phyloP scores from a whole-genome alignment of 1,139 yeast genomes.

The Martiniozyma asiatica region DNA sequence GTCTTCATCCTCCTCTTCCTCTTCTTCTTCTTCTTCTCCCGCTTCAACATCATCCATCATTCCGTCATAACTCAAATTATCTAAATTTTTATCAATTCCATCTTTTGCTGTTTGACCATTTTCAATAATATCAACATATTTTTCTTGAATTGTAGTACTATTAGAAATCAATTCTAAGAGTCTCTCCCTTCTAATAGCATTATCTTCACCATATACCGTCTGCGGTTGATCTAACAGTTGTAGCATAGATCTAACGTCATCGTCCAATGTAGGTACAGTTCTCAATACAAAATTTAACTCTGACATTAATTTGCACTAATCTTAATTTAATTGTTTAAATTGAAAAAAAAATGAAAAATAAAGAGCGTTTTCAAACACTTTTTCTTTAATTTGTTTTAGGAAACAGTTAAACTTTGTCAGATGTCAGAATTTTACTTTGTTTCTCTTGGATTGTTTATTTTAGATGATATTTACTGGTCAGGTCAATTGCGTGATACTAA shows the following conservation, averaged over 20 bases:
- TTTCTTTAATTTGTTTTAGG: too few relatives aligned
- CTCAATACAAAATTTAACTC: too few relatives aligned
- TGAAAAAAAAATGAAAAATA: too few relatives aligned
- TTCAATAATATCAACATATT: conserved; percentile 5
- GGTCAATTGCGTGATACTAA: conserved; percentile 26
- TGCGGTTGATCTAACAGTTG: conserved; percentile 46
- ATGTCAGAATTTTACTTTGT: too few relatives aligned
- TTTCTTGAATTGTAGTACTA: conserved; percentile 11
- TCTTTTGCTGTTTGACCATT: too few relatives aligned
- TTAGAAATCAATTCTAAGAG: conserved; percentile 29
- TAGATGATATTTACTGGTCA: conserved; percentile 92
- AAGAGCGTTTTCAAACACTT: too few relatives aligned
- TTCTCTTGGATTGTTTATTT: conserved; percentile 79
- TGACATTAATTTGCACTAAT: too few relatives aligned
- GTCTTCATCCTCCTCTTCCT: conserved; percentile 47
- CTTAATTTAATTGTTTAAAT: too few relatives aligned
- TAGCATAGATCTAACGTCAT: conserved; percentile 26
- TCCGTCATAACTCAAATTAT: too few relatives aligned
- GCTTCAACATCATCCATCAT: conserved; percentile 8
- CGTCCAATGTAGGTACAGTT: too few relatives aligned
- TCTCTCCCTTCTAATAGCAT: conserved; percentile 48
- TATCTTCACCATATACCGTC: conserved; percentile 50
- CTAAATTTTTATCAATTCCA: too few relatives aligned
- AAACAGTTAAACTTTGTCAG: too few relatives aligned
- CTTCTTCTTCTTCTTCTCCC: conserved; percentile 18